Conservation (phyloP, 306 rosid species). For the Castanea sativa region DNA sequence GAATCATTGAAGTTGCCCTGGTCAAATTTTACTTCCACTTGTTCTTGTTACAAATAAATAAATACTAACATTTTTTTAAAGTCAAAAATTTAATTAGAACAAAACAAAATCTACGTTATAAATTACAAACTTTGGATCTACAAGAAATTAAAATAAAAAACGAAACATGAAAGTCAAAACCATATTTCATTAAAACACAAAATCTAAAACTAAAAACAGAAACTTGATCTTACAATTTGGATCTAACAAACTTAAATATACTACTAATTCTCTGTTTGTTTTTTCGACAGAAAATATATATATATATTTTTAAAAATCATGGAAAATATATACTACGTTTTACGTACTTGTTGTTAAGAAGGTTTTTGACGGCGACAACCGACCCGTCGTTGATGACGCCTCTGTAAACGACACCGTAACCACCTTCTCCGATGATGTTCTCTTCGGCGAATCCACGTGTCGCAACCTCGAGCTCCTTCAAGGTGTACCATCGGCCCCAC, state of each 20-base stretch:
- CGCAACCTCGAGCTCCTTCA: constrained; percentile 70
- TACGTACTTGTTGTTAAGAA: constrained; percentile 88
- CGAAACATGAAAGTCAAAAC: neutral
- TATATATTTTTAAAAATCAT: too few relatives aligned
- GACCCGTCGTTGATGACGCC: constrained; percentile 72
- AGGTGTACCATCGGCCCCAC: constrained; percentile 92
- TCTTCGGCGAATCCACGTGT: constrained; percentile 63
- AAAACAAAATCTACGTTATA: neutral
- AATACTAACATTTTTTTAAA: neutral
- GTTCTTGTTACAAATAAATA: neutral
- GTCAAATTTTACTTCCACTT: constrained; percentile 1
- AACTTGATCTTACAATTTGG: neutral
- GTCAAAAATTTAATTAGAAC: neutral
- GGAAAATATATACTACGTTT: constrained; percentile 4
- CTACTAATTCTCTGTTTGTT: too few relatives aligned
- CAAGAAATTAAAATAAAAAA: neutral
- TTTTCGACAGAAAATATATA: too few relatives aligned
- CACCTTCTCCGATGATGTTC: constrained; percentile 97
- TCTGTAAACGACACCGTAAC: constrained; percentile 83
- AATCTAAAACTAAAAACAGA: neutral
- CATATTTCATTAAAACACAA: neutral
- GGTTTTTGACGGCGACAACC: constrained; percentile 89
- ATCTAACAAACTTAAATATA: neutral
- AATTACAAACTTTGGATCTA: neutral
- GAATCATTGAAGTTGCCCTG: neutral